A percentile compares a stretch with the other conserved stretches of the same genome.
Evolutionary conservation across 164 flowering plant species (phyloP).

Genomic region (Amborella trichopoda): DNA sequence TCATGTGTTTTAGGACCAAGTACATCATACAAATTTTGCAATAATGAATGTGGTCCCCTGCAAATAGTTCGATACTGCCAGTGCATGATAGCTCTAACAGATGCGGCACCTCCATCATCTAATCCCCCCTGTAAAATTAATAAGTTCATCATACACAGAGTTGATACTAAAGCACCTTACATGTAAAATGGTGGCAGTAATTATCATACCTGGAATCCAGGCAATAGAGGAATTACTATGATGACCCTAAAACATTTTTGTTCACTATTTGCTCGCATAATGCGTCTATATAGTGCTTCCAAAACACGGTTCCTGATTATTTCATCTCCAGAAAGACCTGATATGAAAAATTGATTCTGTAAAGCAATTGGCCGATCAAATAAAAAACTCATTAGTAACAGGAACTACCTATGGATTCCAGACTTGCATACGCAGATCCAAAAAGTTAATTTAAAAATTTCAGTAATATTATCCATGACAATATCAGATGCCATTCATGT

Average conservation of each 20-base stretch:
- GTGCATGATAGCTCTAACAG: constrained; percentile 98
- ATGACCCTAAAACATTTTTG: constrained; percentile 77
- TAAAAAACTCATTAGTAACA: constrained; percentile 10
- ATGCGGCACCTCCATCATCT: constrained; percentile 97
- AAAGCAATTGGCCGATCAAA: constrained; percentile 15
- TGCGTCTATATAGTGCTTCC: constrained; percentile 74
- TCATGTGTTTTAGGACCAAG: constrained; percentile 77
- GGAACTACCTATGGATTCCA: too few species aligned
- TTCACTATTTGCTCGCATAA: constrained; percentile 74
- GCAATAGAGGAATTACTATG: constrained; percentile 86
- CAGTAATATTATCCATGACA: too few species aligned
- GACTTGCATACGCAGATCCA: too few species aligned
- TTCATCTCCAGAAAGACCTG: constrained; percentile 92
- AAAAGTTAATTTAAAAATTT: too few species aligned
- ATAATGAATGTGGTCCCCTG: constrained; percentile 72
- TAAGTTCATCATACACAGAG: background rate
- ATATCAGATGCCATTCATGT: too few species aligned
- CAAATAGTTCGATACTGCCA: constrained; percentile 98
- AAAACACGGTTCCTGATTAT: constrained; percentile 75
- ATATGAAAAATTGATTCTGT: constrained; percentile 99
- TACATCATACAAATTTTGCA: constrained; percentile 69
- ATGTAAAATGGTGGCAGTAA: background rate
- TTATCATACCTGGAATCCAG: constrained; percentile 86
- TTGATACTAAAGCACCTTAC: background rate
- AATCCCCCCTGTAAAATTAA: constrained; percentile 64